Evolutionary conservation across 768 basidiomycete species (phyloP).

Genomic region (Scleroderma bovista): DNA sequence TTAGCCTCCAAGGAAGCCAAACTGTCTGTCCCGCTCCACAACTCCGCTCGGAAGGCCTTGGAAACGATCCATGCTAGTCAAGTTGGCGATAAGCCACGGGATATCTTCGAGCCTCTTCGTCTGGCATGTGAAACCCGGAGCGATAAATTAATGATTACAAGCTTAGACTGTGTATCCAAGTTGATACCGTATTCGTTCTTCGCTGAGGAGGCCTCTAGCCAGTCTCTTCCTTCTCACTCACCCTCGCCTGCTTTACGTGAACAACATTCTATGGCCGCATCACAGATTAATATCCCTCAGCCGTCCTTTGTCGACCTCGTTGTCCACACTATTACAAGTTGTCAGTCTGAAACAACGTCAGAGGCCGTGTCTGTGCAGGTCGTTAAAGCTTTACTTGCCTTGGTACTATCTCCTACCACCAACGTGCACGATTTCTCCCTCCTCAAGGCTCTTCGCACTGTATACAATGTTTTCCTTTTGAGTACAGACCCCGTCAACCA

Average conservation of each 20-base stretch:
- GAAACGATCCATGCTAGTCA: constrained; percentile 75
- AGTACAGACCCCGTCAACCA: constrained; percentile 90
- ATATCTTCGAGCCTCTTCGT: constrained; percentile 93
- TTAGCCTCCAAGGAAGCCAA: constrained; percentile 85
- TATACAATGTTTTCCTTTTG: constrained; percentile 96
- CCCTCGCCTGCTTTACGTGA: constrained; percentile 56
- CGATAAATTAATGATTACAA: constrained; percentile 93
- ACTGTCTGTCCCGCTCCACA: constrained; percentile 70
- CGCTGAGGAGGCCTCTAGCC: constrained; percentile 51
- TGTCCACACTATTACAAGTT: constrained; percentile 89
- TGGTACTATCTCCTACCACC: constrained; percentile 81
- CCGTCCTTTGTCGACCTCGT: constrained; percentile 89
- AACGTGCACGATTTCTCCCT: constrained; percentile 94
- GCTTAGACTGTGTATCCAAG: constrained; percentile 96
- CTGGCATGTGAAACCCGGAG: constrained; percentile 93
- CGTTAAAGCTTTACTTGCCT: constrained; percentile 86
- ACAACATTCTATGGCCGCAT: constrained; percentile 37
- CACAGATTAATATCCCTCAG: constrained; percentile 47
- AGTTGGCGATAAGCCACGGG: constrained; percentile 71
- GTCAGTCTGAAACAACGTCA: constrained; percentile 82
- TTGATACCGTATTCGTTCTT: constrained; percentile 98
- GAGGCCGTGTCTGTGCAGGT: constrained; percentile 94
- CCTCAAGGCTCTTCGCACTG: constrained; percentile 95
- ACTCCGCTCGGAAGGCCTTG: constrained; percentile 75
- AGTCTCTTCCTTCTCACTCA: constrained; percentile 63